These are phyloP conservation scores for Suhomyces sp. DNA, from an alignment of 805 yeast genomes.

Conservation along the genomic window DNA sequence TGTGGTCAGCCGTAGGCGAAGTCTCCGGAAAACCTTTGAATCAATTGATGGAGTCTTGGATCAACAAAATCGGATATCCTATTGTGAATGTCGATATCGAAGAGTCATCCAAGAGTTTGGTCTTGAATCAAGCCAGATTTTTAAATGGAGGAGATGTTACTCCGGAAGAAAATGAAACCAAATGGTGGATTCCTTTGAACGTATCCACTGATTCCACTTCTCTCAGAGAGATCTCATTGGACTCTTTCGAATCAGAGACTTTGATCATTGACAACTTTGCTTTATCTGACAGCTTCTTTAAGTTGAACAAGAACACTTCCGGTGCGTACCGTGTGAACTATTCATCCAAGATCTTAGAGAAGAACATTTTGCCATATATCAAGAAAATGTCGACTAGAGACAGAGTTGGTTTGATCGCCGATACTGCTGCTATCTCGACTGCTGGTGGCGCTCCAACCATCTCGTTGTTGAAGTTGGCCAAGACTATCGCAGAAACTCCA, in stretches of 20 bases:
- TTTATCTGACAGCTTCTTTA: slow-evolving; percentile 29
- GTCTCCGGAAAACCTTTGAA: slow-evolving; percentile 63
- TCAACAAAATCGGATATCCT: slow-evolving; percentile 72
- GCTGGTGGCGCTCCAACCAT: slow-evolving; percentile 44
- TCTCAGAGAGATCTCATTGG: slow-evolving; percentile 10
- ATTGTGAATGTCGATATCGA: slow-evolving; percentile 48
- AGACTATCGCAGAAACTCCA: slow-evolving; percentile 22
- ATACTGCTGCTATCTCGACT: slow-evolving; percentile 47
- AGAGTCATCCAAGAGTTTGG: slow-evolving; percentile 35
- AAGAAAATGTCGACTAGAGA: slow-evolving; percentile 44
- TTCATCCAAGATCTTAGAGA: slow-evolving; percentile 39
- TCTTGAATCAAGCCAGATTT: slow-evolving; percentile 58
- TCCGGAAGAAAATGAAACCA: slow-evolving; percentile 54
- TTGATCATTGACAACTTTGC: slow-evolving; percentile 23
- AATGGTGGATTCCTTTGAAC: slow-evolving; percentile 61
- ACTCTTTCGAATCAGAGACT: slow-evolving; percentile 25
- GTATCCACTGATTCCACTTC: slow-evolving; percentile 21
- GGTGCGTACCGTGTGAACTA: slow-evolving; percentile 59
- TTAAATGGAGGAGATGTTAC: slow-evolving; percentile 60
- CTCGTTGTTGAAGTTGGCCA: slow-evolving; percentile 45
- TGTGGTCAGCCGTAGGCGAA: slow-evolving; percentile 66
- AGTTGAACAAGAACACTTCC: slow-evolving; percentile 49
- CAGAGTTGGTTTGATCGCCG: slow-evolving; percentile 56
- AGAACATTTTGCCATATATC: slow-evolving; percentile 40
- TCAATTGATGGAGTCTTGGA: slow-evolving; percentile 68